Base-by-base conservation (phyloP, 148 eudicot genomes). In the Persicaria tinctoria region DNA sequence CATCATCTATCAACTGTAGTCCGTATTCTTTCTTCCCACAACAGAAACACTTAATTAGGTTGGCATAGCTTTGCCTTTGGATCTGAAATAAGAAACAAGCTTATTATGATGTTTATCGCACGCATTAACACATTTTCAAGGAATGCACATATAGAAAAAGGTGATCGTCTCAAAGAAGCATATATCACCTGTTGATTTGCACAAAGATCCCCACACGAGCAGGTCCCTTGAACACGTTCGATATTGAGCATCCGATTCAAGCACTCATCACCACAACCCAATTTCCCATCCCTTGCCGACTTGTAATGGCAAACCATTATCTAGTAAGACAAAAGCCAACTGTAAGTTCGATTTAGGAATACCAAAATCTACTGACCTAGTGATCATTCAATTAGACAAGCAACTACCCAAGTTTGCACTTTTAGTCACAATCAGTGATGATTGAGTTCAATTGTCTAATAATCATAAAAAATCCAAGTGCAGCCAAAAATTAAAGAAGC, bases 271-370 rank as follows among this genome's bases (percentile, higher is more conserved):
- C 92, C 89, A 85, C 98, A 94, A 51, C 98, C 98, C 85, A 87
- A 72, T 72, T 83, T 82, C 73, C 96, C 97, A 78, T 85, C 85
- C 63, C 47, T 73, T 23, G 93, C 86, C 59, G 84, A 80, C 84
- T 94, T 94, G 93, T 97, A 94, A 74, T 89, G 90, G 86, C 97
- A 94, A 73, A 94, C 92, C 98, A 94, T 94, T 73, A 94, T 78
- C 98, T 94, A 85, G 75, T 79, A 63, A 23, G 8, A 80, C 51
- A 70, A 54, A 73, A 73, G 41, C 32, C 48, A 50, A 79, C 60
- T 79, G 51, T 41, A n/a, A 20, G 23, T 20, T 20, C 23, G 23
- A 20, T 20, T 20, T 20, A 20, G 23, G 23, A 20, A 20, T 20
- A 20, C 23, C 23, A 20, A 20, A 20, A 20, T 20, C 23, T 20